Evolutionary conservation across 495 filamentous ascomycete genomes (phyloP).

Genomic region (Trichoderma parareesei): DNA sequence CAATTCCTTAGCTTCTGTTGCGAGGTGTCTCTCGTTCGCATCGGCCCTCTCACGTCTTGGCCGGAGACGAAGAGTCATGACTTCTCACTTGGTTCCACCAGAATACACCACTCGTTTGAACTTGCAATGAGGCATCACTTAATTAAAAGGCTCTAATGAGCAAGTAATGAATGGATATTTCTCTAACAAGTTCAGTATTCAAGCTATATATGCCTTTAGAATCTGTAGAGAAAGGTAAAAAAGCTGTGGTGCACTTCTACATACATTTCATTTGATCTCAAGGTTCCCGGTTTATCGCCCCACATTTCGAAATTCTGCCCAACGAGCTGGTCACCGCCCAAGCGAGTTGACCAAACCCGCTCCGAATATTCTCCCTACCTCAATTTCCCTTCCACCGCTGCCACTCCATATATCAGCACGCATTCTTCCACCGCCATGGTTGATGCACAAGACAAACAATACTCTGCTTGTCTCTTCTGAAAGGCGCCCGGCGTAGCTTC

Average conservation of each 20-base stretch:
- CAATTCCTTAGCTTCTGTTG: no score
- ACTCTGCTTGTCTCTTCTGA: background rate
- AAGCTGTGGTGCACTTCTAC: background rate
- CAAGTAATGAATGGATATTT: no score
- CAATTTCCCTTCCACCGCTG: background rate
- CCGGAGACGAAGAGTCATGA: no score
- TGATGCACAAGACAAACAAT: background rate
- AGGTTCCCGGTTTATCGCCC: background rate
- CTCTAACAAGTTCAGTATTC: no score
- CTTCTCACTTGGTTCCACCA: no score
- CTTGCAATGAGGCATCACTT: no score
- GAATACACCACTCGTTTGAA: no score
- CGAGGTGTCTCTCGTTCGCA: no score
- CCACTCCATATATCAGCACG: slow-evolving; percentile 1
- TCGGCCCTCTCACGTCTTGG: no score
- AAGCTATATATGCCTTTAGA: no score
- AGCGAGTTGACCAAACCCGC: background rate
- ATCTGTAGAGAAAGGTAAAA: no score
- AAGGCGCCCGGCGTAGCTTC: background rate
- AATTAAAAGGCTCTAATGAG: no score
- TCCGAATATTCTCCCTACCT: background rate
- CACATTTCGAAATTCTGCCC: background rate
- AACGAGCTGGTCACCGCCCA: slow-evolving; percentile 1
- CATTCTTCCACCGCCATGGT: background rate
- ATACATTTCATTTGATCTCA: background rate